Evolutionary conservation across 495 filamentous ascomycete genomes (phyloP).

Genomic region (Penicillium waksmanii): DNA sequence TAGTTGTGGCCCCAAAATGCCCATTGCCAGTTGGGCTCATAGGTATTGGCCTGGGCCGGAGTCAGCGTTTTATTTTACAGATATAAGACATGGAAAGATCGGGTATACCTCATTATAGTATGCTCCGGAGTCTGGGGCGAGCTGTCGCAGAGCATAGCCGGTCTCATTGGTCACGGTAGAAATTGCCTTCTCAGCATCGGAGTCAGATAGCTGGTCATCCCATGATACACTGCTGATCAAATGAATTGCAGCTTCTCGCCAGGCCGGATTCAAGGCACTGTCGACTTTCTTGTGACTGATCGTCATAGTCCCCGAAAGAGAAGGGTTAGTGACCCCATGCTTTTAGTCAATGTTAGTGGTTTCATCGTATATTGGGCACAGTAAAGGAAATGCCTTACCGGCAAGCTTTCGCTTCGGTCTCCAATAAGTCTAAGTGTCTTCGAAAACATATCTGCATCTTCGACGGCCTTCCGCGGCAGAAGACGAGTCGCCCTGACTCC

Average conservation of each 20-base stretch:
- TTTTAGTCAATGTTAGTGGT: background rate
- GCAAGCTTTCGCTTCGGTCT: too few species aligned
- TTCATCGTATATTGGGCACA: too few species aligned
- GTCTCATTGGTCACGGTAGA: slow-evolving; percentile 51
- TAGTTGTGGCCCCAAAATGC: slow-evolving; percentile 58
- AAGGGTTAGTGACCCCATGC: slow-evolving; percentile 10
- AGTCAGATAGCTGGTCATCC: slow-evolving; percentile 6
- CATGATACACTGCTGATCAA: slow-evolving; percentile 9
- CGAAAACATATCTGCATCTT: slow-evolving; percentile 1
- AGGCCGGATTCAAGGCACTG: slow-evolving; percentile 19
- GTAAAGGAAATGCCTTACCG: too few species aligned
- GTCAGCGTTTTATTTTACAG: background rate
- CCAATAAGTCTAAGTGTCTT: too few species aligned
- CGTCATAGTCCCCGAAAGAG: slow-evolving; percentile 17
- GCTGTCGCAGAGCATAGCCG: slow-evolving; percentile 40
- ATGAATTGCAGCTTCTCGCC: slow-evolving; percentile 16
- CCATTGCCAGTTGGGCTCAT: slow-evolving; percentile 52
- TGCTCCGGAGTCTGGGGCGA: slow-evolving; percentile 39
- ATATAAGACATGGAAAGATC: background rate
- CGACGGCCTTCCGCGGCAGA: slow-evolving; percentile 2
- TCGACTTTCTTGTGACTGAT: slow-evolving; percentile 8
- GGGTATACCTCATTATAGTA: slow-evolving; percentile 44
- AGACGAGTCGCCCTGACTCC: background rate
- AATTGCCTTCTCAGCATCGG: slow-evolving; percentile 15
- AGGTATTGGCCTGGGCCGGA: slow-evolving; percentile 43